Evolutionary conservation across 2,329 filamentous ascomycete species (phyloP), one percentile per base, ranked within the genome.

Genomic region (Cladosporium sp.): DNA sequence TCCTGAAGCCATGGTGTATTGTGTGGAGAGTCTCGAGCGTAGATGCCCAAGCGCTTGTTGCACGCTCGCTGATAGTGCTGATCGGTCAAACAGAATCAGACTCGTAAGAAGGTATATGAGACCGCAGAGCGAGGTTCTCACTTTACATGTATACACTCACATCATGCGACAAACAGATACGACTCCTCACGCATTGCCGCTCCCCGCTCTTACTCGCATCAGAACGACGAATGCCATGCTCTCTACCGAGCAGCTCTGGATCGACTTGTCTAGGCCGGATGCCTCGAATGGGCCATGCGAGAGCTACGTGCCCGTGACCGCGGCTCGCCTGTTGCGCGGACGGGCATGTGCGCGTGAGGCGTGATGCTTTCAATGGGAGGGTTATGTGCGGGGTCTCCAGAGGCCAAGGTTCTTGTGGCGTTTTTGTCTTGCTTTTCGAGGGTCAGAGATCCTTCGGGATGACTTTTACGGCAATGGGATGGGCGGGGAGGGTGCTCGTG

Each of bases 401-500:
- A 59, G 55, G 55, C 56, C 56, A 59, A 59, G 56, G 52, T 55
- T 55, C 52, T 55, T 18, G 56, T 59, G 56, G 56, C 56, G 56
- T 59, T 44, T 40, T 44, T 44, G 40, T 59, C 26, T 29, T 53
- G 50, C 26, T 28, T 29, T 50, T 28, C 2, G 16, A 29, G 18
- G 28, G 18, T 2, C 23, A 26, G 23, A 26, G 23, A 21, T 55
- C 52, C 52, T 55, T 29, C 52, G 52, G 52, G 52, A 55, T 31
- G 11, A 31, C 28, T 29, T 21, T 55, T 55, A 31, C 12, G 52
- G 52, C 6, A 33, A 29, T 33, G 52, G 8, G 29, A 5, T 31
- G 49, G 14, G 14, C 7, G 28, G 18, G 28, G 29, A 8, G 16
- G 5, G 8, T 11, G 50, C 18, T 53, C 26, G 28, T 52, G 28